These are phyloP conservation scores for Trichomonas vaginalis DNA, from an alignment of 208 protist species.

Conservation along the genomic window DNA sequence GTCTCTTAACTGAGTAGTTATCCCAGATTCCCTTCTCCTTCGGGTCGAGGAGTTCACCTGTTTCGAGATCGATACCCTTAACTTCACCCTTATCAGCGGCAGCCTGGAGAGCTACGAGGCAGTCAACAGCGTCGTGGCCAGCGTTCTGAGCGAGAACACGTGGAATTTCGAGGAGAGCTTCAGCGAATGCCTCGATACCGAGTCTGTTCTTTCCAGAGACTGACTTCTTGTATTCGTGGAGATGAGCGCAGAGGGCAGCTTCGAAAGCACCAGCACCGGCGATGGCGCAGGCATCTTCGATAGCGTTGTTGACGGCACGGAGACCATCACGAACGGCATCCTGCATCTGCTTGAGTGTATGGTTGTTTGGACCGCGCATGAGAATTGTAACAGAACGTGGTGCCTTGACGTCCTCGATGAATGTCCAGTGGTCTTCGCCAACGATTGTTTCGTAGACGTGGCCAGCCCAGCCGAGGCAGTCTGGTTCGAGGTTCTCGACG, in stretches of 20 bases:
- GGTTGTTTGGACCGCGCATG: constrained; percentile 90
- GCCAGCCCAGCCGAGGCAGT: constrained; percentile 52
- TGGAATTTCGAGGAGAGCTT: constrained; percentile 89
- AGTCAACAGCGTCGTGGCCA: constrained; percentile 85
- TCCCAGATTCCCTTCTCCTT: constrained; percentile 76
- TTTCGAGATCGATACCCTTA: constrained; percentile 77
- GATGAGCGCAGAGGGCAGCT: constrained; percentile 65
- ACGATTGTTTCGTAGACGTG: constrained; percentile 86
- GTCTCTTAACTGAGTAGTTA: constrained; percentile 90
- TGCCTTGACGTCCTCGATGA: constrained; percentile 84
- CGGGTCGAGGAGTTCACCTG: constrained; percentile 78
- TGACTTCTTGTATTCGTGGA: constrained; percentile 55
- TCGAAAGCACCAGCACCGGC: constrained; percentile 95
- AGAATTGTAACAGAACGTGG: constrained; percentile 93
- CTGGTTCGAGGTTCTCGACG: constrained; percentile 77
- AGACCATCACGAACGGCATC: constrained; percentile 89
- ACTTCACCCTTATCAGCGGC: background rate
- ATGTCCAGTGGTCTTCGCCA: constrained; percentile 98
- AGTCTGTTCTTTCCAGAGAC: constrained; percentile 67
- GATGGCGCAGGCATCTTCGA: constrained; percentile 53
- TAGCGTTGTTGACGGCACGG: constrained; percentile 91
- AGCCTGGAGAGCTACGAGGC: constrained; percentile 64
- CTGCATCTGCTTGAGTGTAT: constrained; percentile 96
- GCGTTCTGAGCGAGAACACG: constrained; percentile 94
- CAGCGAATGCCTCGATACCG: constrained; percentile 89